These are phyloP conservation scores for Apodospora peruviana DNA, from an alignment of 495 filamentous ascomycete species.

Conservation along the genomic window DNA sequence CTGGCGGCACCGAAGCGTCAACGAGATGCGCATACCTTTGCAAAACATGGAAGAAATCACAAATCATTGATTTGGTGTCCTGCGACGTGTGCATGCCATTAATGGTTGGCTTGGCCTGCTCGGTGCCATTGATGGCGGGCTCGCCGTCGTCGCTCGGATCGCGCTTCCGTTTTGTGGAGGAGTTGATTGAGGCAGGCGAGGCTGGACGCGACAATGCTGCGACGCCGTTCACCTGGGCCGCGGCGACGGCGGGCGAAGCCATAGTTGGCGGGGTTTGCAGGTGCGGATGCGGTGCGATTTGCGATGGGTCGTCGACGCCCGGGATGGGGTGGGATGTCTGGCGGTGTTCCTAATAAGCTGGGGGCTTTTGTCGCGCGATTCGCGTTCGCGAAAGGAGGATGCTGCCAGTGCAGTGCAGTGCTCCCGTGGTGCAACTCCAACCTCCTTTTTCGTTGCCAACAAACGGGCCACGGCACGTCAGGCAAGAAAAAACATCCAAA, in stretches of 20 bases:
- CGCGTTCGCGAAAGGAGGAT: constrained; percentile 32
- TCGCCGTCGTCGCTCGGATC: constrained; percentile 38
- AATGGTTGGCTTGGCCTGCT: constrained; percentile 19
- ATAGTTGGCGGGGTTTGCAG: constrained; percentile 21
- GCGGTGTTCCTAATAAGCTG: constrained; percentile 16
- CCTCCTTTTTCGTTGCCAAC: constrained; percentile 16
- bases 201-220: constrained; percentile 30
- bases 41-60: constrained; percentile 38
- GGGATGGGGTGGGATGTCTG: constrained; percentile 14
- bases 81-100: constrained; percentile 18
- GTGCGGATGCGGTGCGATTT: background rate
- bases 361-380: constrained; percentile 34
- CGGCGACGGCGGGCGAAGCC: constrained; percentile 37
- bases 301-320: constrained; percentile 8
- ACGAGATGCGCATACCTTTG: constrained; percentile 31
- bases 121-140: constrained; percentile 19
- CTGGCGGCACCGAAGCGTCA: background rate
- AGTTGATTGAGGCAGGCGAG: constrained; percentile 34
- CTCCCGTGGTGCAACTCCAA: constrained; percentile 16
- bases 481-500: constrained; percentile 19
- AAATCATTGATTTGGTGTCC: constrained; percentile 26
- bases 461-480: constrained; percentile 9
- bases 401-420: constrained; percentile 11
- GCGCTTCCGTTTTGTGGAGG: constrained; percentile 52
- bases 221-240: constrained; percentile 34